phyloP scores from a whole-genome alignment of 2,329 filamentous ascomycete species.

The Alternaria conjuncta region DNA sequence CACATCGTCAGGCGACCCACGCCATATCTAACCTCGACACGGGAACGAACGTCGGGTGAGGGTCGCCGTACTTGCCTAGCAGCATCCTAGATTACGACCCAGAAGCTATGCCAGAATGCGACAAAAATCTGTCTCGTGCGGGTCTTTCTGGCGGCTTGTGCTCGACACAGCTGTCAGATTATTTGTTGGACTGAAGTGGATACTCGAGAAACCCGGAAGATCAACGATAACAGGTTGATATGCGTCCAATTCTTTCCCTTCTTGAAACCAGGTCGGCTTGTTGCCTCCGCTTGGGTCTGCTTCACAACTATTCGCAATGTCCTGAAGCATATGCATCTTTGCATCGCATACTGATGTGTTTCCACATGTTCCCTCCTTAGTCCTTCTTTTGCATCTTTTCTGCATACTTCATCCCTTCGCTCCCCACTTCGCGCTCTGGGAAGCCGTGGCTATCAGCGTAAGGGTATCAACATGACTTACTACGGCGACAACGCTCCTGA shows the following conservation, averaged over 20 bases:
- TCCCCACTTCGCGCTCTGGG: background rate
- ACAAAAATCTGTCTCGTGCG: constrained; percentile 6
- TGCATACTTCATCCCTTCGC: background rate
- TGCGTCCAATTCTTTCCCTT: constrained; percentile 4
- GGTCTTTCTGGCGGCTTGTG: constrained; percentile 1
- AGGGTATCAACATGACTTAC: constrained; percentile 6
- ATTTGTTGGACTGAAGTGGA: constrained; percentile 2
- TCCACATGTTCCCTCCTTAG: background rate
- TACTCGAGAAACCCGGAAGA: constrained; percentile 2
- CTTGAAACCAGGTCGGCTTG: background rate
- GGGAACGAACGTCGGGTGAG: constrained; percentile 2
- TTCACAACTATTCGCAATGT: background rate
- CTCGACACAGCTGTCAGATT: constrained; percentile 3
- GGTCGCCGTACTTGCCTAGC: constrained; percentile 7
- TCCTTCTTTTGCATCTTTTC: background rate
- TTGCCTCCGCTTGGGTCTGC: background rate
- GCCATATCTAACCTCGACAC: constrained; percentile 1
- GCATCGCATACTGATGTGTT: background rate
- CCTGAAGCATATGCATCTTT: background rate
- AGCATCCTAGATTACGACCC: constrained; percentile 2
- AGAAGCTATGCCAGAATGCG: constrained; percentile 2
- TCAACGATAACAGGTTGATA: constrained; percentile 3
- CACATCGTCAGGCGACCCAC: constrained; percentile 8
- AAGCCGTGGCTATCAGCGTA: background rate
- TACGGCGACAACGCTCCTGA: constrained; percentile 9